Evolutionary conservation across 306 rosid species (phyloP).

Genomic region (Rubus idaeus): DNA sequence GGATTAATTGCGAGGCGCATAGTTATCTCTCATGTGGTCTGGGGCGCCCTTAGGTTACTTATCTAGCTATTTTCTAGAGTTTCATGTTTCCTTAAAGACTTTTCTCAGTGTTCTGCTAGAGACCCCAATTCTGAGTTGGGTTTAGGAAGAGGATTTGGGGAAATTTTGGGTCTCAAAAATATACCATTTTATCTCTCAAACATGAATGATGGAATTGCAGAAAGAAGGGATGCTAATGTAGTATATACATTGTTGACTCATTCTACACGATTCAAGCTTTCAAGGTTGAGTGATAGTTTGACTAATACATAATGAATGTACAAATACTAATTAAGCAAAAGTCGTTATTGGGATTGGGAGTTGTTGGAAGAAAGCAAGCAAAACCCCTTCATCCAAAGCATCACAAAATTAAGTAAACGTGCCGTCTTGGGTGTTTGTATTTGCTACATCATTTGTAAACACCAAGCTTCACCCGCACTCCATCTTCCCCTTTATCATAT

Average conservation of each 20-base stretch:
- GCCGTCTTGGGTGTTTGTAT: conserved; percentile 76
- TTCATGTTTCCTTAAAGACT: neutral
- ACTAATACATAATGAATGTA: neutral
- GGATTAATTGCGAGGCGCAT: neutral
- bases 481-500: conserved; percentile 33
- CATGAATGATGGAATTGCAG: neutral
- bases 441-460: conserved; percentile 10
- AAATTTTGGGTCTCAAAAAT: neutral
- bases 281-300: neutral
- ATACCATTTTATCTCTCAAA: neutral
- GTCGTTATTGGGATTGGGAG: conserved; percentile 44
- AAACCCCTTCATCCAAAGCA: conserved; percentile 43
- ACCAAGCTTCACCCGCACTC: conserved; percentile 57
- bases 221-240: neutral
- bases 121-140: too few relatives aligned
- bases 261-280: neutral
- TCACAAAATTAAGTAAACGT: conserved; percentile 64
- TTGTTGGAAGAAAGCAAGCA: conserved; percentile 43
- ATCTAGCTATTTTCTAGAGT: neutral
- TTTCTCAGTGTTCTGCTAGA: too few relatives aligned
- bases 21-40: neutral
- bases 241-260: neutral
- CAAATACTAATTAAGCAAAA: conserved; percentile 15
- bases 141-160: too few relatives aligned
- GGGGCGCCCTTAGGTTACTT: neutral